Base-by-base conservation (phyloP, 805 yeast species). In the Zygosaccharomyces siamensis region DNA sequence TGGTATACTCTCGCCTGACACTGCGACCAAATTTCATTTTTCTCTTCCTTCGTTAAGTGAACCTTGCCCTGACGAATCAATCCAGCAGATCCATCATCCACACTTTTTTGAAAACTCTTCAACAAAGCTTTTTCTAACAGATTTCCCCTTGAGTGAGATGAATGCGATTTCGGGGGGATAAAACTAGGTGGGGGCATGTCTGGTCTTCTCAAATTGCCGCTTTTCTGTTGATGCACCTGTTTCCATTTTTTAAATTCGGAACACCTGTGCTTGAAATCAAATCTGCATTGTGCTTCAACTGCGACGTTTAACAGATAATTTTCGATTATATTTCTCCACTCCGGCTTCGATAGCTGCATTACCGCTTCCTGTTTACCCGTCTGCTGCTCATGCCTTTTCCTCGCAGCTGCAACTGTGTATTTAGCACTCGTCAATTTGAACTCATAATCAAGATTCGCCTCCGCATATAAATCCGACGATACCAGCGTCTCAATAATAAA, bases 241-340 rank as follows among this genome's bases (percentile, higher is more conserved):
- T 75, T 74, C 60, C 67, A 64, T 56, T 67, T 71, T 55, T 77
- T 77, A 56, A 72, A 61, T 31, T 72, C 75, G 28, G 73, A 66
- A 53, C 85, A 76, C 38, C 71, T 69, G 43, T 69, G 69, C 57
- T 79, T 79, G 61, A 80, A 85, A 58, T 85, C 89, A 31, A 70
- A 68, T 18, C 88, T 73, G 56, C 89, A 82, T 61, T 85, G 89
- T 12, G 83, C 80, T 56, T 83, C 89, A 42, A 84, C 84, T 3
- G 80, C 86, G 27, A 83, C 69, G 59, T 80, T 81, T 32, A 83
- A 64, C 32, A 82, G 57, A 58, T 78, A 85, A 64, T 83, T 84
- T 54, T 85, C 92, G 50, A 85, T 81, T 24, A 85, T 76, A 58
- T 83, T 81, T 55, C 90, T 71, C 88, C 89, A 84, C 62, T 84